phyloP scores from a whole-genome alignment of 2,329 filamentous ascomycete species.

The Aspergillus flavus region DNA sequence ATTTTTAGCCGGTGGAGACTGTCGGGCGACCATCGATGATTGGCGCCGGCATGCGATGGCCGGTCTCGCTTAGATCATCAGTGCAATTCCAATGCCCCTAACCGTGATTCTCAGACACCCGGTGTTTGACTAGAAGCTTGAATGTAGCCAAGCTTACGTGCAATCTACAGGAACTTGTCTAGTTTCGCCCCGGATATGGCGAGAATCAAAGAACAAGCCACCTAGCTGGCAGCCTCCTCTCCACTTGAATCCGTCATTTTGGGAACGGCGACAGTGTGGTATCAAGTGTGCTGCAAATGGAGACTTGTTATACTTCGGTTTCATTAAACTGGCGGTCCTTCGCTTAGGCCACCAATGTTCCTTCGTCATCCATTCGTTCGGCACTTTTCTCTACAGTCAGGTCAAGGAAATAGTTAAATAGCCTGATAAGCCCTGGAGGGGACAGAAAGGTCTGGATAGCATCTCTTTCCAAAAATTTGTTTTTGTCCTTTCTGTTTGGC shows the following conservation, averaged over 20 bases:
- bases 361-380: background rate
- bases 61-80: background rate
- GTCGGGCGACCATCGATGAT: background rate
- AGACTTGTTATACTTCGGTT: background rate
- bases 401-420: background rate
- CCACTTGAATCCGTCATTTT: no score
- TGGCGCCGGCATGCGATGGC: background rate
- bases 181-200: background rate
- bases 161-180: background rate
- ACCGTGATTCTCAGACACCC: background rate
- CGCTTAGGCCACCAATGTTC: background rate
- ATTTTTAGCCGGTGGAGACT: background rate
- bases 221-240: background rate
- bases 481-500: background rate
- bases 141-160: background rate
- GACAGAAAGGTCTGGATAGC: background rate
- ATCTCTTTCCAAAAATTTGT: no score
- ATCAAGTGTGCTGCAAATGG: background rate
- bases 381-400: no score
- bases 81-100: background rate
- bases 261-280: background rate
- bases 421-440: background rate
- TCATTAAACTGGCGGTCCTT: background rate
- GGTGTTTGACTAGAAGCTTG: background rate
- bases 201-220: background rate